Evolutionary conservation across 2,329 filamentous ascomycete species (phyloP).

Genomic region (Ascochyta fabae): DNA sequence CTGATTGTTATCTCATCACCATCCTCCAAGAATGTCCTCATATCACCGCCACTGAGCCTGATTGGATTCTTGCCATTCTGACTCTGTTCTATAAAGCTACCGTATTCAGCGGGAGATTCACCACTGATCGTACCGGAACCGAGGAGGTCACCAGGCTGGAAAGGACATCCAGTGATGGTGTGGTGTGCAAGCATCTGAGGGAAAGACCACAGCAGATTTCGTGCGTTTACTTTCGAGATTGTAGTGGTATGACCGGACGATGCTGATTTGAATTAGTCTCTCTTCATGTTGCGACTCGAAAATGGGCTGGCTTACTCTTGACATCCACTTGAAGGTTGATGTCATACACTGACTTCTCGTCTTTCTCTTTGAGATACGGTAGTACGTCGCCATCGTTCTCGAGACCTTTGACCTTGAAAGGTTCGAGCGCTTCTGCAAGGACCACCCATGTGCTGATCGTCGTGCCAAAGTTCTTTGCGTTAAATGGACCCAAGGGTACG

Average conservation of each 20-base stretch:
- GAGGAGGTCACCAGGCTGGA: slow-evolving; percentile 76
- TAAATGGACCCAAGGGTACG: slow-evolving; percentile 81
- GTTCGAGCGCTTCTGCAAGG: slow-evolving; percentile 75
- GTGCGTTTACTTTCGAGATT: slow-evolving; percentile 66
- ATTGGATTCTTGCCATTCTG: slow-evolving; percentile 71
- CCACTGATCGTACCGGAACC: slow-evolving; percentile 83
- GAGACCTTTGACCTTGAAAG: slow-evolving; percentile 64
- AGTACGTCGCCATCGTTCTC: slow-evolving; percentile 62
- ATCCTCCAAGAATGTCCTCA: slow-evolving; percentile 75
- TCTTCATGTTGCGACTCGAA: not conserved
- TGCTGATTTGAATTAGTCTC: slow-evolving; percentile 31
- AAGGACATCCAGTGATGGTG: slow-evolving; percentile 74
- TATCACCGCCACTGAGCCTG: slow-evolving; percentile 67
- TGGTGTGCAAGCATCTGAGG: slow-evolving; percentile 84
- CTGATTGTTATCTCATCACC: slow-evolving; percentile 73
- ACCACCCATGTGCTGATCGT: slow-evolving; percentile 83
- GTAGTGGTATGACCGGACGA: slow-evolving; percentile 60
- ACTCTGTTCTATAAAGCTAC: slow-evolving; percentile 75
- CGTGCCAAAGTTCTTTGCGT: slow-evolving; percentile 82
- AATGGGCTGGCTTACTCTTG: slow-evolving; percentile 48
- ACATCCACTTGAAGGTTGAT: slow-evolving; percentile 73
- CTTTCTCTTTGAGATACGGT: slow-evolving; percentile 69
- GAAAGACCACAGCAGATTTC: slow-evolving; percentile 80
- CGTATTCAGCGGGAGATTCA: slow-evolving; percentile 61
- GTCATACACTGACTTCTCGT: slow-evolving; percentile 67